These are phyloP conservation scores for Isabelozyma heimii DNA, from an alignment of 805 yeast genomes.

Conservation along the genomic window DNA sequence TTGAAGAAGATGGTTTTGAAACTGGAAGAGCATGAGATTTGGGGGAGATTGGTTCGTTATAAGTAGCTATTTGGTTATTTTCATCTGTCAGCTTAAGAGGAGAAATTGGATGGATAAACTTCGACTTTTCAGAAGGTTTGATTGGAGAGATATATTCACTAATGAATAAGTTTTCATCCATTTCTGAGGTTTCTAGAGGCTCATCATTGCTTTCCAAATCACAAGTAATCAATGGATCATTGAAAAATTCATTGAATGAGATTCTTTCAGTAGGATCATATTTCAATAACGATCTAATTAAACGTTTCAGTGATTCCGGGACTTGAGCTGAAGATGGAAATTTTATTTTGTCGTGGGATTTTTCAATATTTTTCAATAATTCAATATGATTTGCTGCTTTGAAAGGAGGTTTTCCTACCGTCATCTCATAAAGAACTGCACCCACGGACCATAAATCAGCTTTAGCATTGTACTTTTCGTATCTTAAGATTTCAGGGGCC, in stretches of 20 bases:
- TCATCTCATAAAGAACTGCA: constrained; percentile 93
- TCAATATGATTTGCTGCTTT: constrained; percentile 92
- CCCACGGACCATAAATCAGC: constrained; percentile 99
- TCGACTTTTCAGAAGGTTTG: constrained; percentile 17
- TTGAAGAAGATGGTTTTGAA: background rate
- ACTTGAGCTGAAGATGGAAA: constrained; percentile 72
- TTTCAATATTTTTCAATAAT: constrained; percentile 79
- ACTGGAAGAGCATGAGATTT: background rate
- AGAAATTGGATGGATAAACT: constrained; percentile 14
- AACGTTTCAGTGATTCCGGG: constrained; percentile 60
- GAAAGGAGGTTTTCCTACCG: constrained; percentile 95
- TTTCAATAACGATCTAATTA: constrained; percentile 74
- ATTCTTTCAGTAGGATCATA: constrained; percentile 86
- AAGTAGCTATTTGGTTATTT: background rate
- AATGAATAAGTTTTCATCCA: constrained; percentile 78
- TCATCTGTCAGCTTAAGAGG: background rate
- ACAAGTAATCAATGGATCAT: constrained; percentile 59
- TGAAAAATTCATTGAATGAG: constrained; percentile 85
- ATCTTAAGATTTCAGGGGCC: constrained; percentile 96
- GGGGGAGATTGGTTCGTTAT: background rate
- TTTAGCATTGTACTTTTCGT: constrained; percentile 94
- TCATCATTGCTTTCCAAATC: constrained; percentile 53
- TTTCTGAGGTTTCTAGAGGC: constrained; percentile 62
- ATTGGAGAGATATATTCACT: constrained; percentile 70
- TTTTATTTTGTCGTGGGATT: constrained; percentile 69